A percentile compares a stretch with the other conserved stretches of the same genome.
Evolutionary conservation across 148 eudicot genomes (phyloP).

Genomic region (Arbutus unedo): DNA sequence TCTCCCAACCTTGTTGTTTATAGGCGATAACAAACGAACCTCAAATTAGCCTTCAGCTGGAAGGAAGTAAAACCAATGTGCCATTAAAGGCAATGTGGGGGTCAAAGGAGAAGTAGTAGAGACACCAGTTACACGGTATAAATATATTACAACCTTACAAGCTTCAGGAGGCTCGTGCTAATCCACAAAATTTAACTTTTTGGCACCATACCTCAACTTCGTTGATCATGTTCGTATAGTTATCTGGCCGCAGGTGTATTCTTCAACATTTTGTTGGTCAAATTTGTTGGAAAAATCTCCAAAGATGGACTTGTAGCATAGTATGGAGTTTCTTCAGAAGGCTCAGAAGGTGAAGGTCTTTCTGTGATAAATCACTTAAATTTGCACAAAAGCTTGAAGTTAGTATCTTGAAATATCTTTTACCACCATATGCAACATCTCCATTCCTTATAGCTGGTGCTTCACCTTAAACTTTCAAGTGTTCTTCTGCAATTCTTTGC

Average conservation of each 20-base stretch:
- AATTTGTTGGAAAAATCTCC: neutral
- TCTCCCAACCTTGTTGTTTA: neutral
- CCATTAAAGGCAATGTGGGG: neutral
- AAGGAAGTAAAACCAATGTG: neutral
- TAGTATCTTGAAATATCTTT: neutral
- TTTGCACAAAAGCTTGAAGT: neutral
- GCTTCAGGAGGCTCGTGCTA: neutral
- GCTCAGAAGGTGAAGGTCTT: neutral
- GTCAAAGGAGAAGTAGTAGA: neutral
- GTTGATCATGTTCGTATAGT: neutral
- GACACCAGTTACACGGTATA: neutral
- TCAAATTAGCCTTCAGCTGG: neutral
- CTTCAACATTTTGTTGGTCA: conserved; percentile 1
- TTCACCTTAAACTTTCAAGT: neutral
- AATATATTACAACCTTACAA: neutral
- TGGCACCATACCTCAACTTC: neutral
- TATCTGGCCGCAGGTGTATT: neutral
- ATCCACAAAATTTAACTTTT: neutral
- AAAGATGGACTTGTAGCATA: neutral
- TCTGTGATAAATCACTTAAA: neutral
- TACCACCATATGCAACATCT: neutral
- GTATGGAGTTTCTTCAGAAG: neutral
- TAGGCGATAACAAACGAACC: neutral
- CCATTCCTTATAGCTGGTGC: neutral
- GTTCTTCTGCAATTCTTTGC: neutral